Conservation (phyloP, 1,284 basidiomycete genomes). For the Melampsora larici-populina region DNA sequence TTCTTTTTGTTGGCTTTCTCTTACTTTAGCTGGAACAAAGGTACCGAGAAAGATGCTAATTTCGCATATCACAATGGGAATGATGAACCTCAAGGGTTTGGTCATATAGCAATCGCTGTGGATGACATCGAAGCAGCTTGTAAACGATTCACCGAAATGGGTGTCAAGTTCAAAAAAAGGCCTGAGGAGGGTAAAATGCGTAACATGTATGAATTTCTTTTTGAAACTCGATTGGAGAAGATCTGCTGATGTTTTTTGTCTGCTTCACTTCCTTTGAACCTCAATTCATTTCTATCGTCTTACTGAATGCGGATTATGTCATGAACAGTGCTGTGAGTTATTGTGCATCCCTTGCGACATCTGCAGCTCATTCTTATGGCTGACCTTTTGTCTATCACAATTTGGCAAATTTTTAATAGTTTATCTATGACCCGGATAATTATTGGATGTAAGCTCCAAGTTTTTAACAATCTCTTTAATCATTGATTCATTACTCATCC, state of each 20-base stretch:
- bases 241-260: not conserved
- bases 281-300: too few relatives aligned
- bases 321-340: too few relatives aligned
- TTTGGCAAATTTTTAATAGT: constrained; percentile 67
- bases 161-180: constrained; percentile 83
- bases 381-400: too few relatives aligned
- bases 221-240: not conserved
- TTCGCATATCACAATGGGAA: constrained; percentile 85
- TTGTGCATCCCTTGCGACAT: too few relatives aligned
- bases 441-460: constrained; percentile 4
- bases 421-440: constrained; percentile 70
- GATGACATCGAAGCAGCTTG: constrained; percentile 80
- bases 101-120: constrained; percentile 72
- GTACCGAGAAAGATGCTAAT: constrained; percentile 72
- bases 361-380: too few relatives aligned
- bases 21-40: constrained; percentile 54
- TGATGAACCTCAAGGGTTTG: constrained; percentile 63
- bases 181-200: constrained; percentile 81
- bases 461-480: not conserved
- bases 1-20: constrained; percentile 45
- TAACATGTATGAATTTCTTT: constrained; percentile 45
- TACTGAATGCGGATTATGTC: too few relatives aligned
- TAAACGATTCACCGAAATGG: constrained; percentile 71
- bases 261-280: too few relatives aligned
- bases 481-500: not conserved